Percentiles rank a stretch among this genome's conserved stretches.
phyloP scores from a whole-genome alignment of 768 basidiomycete genomes.

The Amanita polypyramis region DNA sequence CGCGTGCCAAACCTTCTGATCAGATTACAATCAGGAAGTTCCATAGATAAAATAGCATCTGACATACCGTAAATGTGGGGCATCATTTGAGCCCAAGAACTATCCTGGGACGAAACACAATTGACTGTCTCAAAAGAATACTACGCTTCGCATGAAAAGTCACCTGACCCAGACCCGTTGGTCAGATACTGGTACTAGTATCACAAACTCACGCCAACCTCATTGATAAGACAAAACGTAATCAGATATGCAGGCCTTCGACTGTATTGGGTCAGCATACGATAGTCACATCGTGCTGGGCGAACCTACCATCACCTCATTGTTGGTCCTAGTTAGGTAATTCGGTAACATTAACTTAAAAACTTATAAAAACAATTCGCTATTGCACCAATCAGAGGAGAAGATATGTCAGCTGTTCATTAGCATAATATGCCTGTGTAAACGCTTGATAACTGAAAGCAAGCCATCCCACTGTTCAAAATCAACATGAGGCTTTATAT shows the following conservation, averaged over 20 bases:
- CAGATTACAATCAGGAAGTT: neutral
- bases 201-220: no score
- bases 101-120: neutral
- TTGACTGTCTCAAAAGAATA: no score
- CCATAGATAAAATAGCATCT: neutral
- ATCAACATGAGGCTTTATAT: neutral
- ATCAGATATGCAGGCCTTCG: neutral
- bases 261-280: neutral
- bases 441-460: neutral
- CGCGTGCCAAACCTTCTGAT: neutral
- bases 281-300: neutral
- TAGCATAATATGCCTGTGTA: neutral
- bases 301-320: neutral
- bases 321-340: neutral
- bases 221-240: no score
- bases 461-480: neutral
- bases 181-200: no score
- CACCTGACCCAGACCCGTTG: neutral
- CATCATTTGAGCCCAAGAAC: neutral
- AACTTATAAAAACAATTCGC: no score
- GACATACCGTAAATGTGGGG: slow-evolving; percentile 1
- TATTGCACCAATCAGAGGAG: no score
- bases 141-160: neutral
- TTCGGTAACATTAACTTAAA: neutral
- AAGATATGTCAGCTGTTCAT: neutral